Base-by-base conservation (phyloP, 129 eudicot genomes). In the Gnaphalium uliginosum region DNA sequence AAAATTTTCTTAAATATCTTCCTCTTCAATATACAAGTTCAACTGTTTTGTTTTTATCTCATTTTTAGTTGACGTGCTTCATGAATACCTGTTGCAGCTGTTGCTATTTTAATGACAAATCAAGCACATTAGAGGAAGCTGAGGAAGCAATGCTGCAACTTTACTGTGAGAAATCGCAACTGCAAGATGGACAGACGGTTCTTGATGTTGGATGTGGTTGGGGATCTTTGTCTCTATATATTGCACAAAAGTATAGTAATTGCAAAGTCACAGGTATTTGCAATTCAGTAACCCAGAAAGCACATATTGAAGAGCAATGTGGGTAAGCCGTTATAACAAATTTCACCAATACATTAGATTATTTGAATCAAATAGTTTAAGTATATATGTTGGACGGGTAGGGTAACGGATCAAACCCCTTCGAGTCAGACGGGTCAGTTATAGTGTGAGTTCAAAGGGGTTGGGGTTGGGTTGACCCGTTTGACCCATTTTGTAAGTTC, bases 131-230 rank as follows among this genome's bases (percentile, higher is more conserved):
- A 71, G 99, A 95, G 53, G 99, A 95, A 81, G 99, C 99, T 39
- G 99, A 89, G 79, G 86, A 83, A 68, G 99, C 96, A 77, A 95
- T 95, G 99, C 21, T 95, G 73, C 88, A 89, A 69, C 48, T 85
- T 53, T 91, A 95, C 83, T 91, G 99, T 75, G 92, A 89, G 79
- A 91, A 89, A 81, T 79, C 97, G 4, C 87, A 89, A 80, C 57
- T 95, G 56, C 66, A 89, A 87, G 97, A 89, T 76, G 99, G 99
- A 1, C 99, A 95, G 29, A 78, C 88, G 39, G 95, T 95, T 86
- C 99, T 95, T 81, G 99, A 95, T 81, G 93, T 95, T 73, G 99
- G 99, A 29, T 95, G 99, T 82, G 99, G 99, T 41, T 95, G 99
- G 99, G 99, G 99, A 56, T 91, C 99, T 62, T 85, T 95, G 67